Base-by-base conservation (phyloP, 306 rosid species). In the Sphenostylis stenocarpa region DNA sequence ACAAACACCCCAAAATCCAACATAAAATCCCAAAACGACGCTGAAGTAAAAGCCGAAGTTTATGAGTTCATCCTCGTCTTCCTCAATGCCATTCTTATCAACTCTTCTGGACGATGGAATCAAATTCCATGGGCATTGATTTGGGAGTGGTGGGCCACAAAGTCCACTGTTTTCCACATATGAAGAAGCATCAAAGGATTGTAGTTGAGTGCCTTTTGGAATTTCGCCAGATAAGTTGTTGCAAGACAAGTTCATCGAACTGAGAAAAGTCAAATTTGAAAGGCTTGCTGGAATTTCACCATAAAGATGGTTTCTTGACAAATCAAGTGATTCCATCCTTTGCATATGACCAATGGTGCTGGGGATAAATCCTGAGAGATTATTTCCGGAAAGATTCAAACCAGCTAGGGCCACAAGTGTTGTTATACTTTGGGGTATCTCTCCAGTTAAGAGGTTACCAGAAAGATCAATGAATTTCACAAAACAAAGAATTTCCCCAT, bases 1-100 rank as follows among this genome's bases (percentile, higher is more conserved):
- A 48, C 80, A 79, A 20, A 82, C 78, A 58, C 68, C 86, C 84
- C 64, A 77, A 47, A 85, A 81, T 70, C 84, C 87, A 77, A 43
- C 16, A 11, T 2, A 19, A 74, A 44, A 86, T 51, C 71, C 82
- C 16, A 78, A 1, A 4, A 6, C 19, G 9, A 66, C 0, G 36
- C 61, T 77, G 3, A 77, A 3, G 29, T 72, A 77, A 26, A 82
- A 81, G 2, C 81, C 87, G 2, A 7, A 6, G n/a, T 28, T 56
- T 31, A 67, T 65, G 1, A 51, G 43, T 8, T 67, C 23, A 75
- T 60, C 77, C 15, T 45, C 15, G 1, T 58, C 73, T 4, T 7
- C 73, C 3, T 21, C 6, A 5, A 2, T 7, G 14, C 0, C 38
- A 57, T 43, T 21, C 15, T 14, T 15, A 9, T 57, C 19, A 19